These are phyloP conservation scores for Nitzschia palea DNA, from an alignment of 108 stramenopile genomes.

Conservation along the genomic window DNA sequence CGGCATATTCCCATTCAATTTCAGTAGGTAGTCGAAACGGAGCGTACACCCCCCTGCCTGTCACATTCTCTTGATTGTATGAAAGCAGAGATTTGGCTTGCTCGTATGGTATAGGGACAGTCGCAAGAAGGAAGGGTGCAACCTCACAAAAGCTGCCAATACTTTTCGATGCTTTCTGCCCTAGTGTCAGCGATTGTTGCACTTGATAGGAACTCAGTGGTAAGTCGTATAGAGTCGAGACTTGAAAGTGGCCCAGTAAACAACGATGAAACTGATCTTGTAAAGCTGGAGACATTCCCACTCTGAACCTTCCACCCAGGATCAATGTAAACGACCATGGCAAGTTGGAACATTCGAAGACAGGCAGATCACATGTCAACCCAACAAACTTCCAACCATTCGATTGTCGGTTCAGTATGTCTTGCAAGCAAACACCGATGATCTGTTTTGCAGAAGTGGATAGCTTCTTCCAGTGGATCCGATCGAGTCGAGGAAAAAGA, in stretches of 20 bases:
- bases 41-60: too few relatives aligned
- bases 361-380: neutral
- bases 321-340: conserved; percentile 1
- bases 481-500: neutral
- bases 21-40: neutral
- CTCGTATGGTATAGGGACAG: neutral
- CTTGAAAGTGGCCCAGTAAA: conserved; percentile 1
- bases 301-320: neutral
- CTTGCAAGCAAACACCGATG: neutral
- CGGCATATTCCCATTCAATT: conserved; percentile 3
- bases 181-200: neutral
- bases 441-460: neutral
- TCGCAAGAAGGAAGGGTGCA: conserved; percentile 1
- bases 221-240: neutral
- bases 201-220: neutral
- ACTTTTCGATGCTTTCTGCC: neutral
- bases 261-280: neutral
- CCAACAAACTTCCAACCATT: neutral
- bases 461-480: neutral
- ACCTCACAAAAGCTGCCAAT: neutral
- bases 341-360: neutral
- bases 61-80: neutral
- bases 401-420: neutral
- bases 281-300: neutral
- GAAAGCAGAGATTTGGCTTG: too few relatives aligned